Base-by-base conservation (phyloP, 192 early-diverging fungal species). In the Gryganskiella cystojenkinii region DNA sequence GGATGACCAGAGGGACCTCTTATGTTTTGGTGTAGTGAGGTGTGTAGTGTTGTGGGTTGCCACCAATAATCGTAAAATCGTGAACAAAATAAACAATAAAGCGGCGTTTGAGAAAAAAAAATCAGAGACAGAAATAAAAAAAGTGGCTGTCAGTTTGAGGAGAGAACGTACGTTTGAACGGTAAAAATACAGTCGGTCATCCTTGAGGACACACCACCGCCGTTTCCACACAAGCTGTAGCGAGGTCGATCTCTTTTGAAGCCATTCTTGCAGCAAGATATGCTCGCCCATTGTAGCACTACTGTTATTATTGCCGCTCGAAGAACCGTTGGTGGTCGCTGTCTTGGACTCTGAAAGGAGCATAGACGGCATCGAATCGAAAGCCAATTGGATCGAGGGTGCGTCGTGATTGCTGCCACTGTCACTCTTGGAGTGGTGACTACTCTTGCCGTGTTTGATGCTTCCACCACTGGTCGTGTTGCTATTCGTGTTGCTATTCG, bases 171-270 rank as follows among this genome's bases (percentile, higher is more conserved):
- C 74, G 27, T 60, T 78, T 22, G 74, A 64, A 13, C 74, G 61
- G 33, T 64, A 78, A 50, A 51, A 78, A 20, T 31, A 64, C 28
- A 78, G 34, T 9, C 50, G 53, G 56, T 69, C 67, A 10, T 78
- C 66, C 9, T 56, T 52, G 10, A 78, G 56, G 24, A 78, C 66
- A 64, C 74, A 78, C 74, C 74, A 78, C 5, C 74, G 74, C 17
- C 74, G 52, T 28, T 78, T 78, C 74, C 74, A 78, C 3, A 78
- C 74, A 19, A 78, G 42, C 34, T 78, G 74, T 3, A 78, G 28
- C 17, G 74, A 64, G 0, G 65, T 42, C 14, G 74, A 78, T 22
- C 74, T 49, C 47, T 78, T 78, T 47, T 78, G 74, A 44, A 78
- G 55, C 74, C 74, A 78, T 15, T 78, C 74, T 25, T 78, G 74